Evolutionary conservation across 768 basidiomycete genomes (phyloP).

Genomic region (Phanerochaete carnosa): DNA sequence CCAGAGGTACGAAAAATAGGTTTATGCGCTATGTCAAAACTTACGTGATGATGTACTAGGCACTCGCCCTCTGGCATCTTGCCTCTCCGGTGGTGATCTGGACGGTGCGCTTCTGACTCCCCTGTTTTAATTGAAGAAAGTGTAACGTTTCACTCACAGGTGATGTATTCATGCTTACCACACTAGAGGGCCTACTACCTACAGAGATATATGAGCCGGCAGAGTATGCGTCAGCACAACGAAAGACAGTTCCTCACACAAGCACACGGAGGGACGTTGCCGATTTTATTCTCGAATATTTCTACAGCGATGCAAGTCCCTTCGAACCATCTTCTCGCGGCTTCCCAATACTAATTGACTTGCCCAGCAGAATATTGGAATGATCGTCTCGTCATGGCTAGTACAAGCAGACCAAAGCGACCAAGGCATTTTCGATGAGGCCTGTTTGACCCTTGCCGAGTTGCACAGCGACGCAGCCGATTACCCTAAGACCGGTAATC

Average conservation of each 20-base stretch:
- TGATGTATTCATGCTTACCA: slow-evolving; percentile 9
- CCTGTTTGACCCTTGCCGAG: slow-evolving; percentile 47
- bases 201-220: slow-evolving; percentile 33
- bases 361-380: slow-evolving; percentile 44
- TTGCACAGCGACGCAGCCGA: slow-evolving; percentile 62
- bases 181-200: slow-evolving; percentile 21
- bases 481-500: slow-evolving; percentile 49
- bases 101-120: slow-evolving; percentile 42
- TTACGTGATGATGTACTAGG: slow-evolving; percentile 32
- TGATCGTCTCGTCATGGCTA: slow-evolving; percentile 57
- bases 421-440: slow-evolving; percentile 40
- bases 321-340: background rate
- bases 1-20: slow-evolving; percentile 38
- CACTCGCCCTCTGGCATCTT: slow-evolving; percentile 57
- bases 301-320: slow-evolving; percentile 43
- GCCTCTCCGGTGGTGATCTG: slow-evolving; percentile 66
- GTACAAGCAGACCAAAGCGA: slow-evolving; percentile 52
- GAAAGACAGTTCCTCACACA: slow-evolving; percentile 37
- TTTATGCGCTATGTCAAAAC: background rate
- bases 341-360: background rate
- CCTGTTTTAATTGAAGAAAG: background rate
- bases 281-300: slow-evolving; percentile 64
- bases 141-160: background rate
- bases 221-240: slow-evolving; percentile 42
- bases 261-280: slow-evolving; percentile 59